A percentile compares a stretch with the other conserved stretches of the same genome.
Conservation (phyloP, 1,284 basidiomycete genomes). For the Ceratobasidium sp. region DNA sequence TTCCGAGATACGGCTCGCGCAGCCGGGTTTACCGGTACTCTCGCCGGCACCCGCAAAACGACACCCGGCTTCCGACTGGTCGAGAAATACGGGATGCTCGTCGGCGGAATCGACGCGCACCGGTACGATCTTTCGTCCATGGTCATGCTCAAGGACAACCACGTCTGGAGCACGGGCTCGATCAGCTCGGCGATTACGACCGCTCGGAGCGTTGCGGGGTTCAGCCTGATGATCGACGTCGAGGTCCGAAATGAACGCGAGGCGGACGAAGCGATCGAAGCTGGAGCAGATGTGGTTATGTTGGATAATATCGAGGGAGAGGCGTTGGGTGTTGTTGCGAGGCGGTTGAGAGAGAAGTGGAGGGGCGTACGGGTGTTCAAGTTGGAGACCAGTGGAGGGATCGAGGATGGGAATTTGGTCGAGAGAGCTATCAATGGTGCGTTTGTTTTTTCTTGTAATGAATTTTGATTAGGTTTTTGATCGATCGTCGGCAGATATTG, state of each 20-base stretch:
- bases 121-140: constrained; percentile 97
- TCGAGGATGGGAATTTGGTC: constrained; percentile 86
- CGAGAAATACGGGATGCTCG: constrained; percentile 99
- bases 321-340: constrained; percentile 77
- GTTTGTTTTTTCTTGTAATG: constrained; percentile 51
- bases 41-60: constrained; percentile 98
- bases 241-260: constrained; percentile 92
- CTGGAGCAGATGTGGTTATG: constrained; percentile 98
- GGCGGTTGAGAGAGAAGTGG: constrained; percentile 82
- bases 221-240: constrained; percentile 93
- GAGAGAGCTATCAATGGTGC: constrained; percentile 81
- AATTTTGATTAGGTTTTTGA: background rate
- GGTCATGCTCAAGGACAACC: constrained; percentile 99
- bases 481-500: constrained; percentile 75
- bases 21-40: constrained; percentile 88
- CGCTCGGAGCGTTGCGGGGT: constrained; percentile 92
- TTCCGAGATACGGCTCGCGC: constrained; percentile 86
- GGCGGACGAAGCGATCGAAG: constrained; percentile 95
- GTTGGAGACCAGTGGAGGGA: constrained; percentile 93
- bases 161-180: constrained; percentile 97
- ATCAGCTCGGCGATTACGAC: constrained; percentile 90
- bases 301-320: constrained; percentile 93
- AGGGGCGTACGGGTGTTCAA: constrained; percentile 83
- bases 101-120: constrained; percentile 96
- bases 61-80: constrained; percentile 98